Percentiles rank a stretch among this genome's conserved stretches.
phyloP scores from a whole-genome alignment of 2,329 filamentous ascomycete species.

The Sporothrix protearum region DNA sequence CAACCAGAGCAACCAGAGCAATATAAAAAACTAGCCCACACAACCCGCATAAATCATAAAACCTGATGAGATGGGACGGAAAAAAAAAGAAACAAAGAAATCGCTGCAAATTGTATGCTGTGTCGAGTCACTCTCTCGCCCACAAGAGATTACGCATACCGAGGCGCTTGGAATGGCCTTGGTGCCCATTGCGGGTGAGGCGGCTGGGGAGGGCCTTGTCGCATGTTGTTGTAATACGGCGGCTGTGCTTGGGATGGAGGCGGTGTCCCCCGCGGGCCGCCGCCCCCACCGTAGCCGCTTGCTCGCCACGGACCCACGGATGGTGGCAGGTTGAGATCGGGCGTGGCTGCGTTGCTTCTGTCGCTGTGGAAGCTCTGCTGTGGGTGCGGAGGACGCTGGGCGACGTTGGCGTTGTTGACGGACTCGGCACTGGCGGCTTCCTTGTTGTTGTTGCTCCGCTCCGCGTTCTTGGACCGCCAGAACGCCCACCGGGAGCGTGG shows the following conservation, averaged over 20 bases:
- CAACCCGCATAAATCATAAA: background rate
- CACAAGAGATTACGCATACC: background rate
- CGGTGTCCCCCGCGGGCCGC: background rate
- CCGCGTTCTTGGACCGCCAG: background rate
- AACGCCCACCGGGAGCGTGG: slow-evolving; percentile 7
- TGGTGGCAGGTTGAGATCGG: background rate
- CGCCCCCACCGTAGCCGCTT: slow-evolving; percentile 14
- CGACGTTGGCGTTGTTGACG: background rate
- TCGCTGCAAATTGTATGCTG: background rate
- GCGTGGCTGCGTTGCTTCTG: slow-evolving; percentile 1
- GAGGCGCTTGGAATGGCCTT: background rate
- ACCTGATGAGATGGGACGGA: background rate
- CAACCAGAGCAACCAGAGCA: no score
- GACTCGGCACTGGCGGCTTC: background rate
- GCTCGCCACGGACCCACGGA: slow-evolving; percentile 5
- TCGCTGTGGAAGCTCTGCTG: background rate
- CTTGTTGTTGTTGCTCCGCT: background rate
- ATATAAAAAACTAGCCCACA: background rate
- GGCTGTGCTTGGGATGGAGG: background rate
- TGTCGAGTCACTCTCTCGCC: background rate
- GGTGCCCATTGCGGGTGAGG: background rate
- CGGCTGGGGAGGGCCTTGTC: background rate
- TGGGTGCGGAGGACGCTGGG: background rate
- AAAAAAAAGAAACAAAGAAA: background rate
- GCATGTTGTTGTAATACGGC: background rate